phyloP scores from a whole-genome alignment of 495 filamentous ascomycete species.

The Clohesyomyces aquaticus region DNA sequence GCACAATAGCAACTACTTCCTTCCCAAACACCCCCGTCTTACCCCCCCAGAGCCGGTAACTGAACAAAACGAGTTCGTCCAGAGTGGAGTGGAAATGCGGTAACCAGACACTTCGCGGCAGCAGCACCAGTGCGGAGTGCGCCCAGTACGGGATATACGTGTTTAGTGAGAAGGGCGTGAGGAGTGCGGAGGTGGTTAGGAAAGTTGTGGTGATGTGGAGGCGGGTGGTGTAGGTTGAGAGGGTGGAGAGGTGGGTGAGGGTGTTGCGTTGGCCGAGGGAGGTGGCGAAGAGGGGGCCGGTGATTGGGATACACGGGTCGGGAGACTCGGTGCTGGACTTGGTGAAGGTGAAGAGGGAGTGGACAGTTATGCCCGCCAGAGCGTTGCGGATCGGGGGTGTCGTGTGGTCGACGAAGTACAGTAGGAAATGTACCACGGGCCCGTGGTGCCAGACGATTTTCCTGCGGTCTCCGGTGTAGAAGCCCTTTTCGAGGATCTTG shows the following conservation, averaged over 20 bases:
- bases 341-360: slow-evolving; percentile 9
- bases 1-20: slow-evolving; percentile 2
- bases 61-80: slow-evolving; percentile 20
- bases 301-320: not conserved
- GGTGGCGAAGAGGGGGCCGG: not conserved
- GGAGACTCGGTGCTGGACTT: not conserved
- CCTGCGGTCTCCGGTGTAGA: not conserved
- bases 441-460: slow-evolving; percentile 31
- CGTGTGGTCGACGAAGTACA: slow-evolving; percentile 18
- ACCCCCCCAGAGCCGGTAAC: slow-evolving; percentile 22
- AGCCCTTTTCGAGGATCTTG: slow-evolving; percentile 6
- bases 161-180: slow-evolving; percentile 12
- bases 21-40: not conserved
- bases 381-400: not conserved
- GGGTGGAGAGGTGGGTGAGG: not conserved
- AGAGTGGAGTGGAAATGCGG: slow-evolving; percentile 6
- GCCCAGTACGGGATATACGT: slow-evolving; percentile 28
- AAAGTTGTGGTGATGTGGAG: slow-evolving; percentile 19
- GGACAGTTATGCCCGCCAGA: slow-evolving; percentile 12
- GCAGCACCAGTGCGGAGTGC: slow-evolving; percentile 18
- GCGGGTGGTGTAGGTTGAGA: slow-evolving; percentile 9
- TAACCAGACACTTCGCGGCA: slow-evolving; percentile 1
- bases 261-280: slow-evolving; percentile 4
- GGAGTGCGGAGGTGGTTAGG: slow-evolving; percentile 10
- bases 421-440: slow-evolving; percentile 20